A percentile compares a stretch with the other conserved stretches of the same genome.
Evolutionary conservation across 495 filamentous ascomycete species (phyloP).

Genomic region (Xylaria sp.): DNA sequence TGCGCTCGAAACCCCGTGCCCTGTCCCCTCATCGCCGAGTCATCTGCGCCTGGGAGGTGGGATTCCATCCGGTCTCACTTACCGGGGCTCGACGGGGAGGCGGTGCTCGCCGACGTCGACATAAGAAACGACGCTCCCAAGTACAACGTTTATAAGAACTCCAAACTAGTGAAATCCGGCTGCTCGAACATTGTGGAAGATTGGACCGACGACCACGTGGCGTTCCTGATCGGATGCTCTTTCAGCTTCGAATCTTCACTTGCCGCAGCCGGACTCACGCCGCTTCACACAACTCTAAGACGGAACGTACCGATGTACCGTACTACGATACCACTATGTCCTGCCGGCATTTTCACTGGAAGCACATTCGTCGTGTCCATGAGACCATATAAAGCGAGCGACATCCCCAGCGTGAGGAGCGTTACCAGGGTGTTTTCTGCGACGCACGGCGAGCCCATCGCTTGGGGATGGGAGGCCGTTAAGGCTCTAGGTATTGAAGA

Average conservation of each 20-base stretch:
- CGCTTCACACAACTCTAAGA: slow-evolving; percentile 49
- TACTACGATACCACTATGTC: slow-evolving; percentile 54
- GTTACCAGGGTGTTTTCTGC: slow-evolving; percentile 54
- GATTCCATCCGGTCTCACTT: slow-evolving; percentile 38
- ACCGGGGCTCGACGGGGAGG: slow-evolving; percentile 29
- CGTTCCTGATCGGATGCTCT: slow-evolving; percentile 65
- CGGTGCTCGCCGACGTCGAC: slow-evolving; percentile 50
- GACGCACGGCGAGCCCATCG: slow-evolving; percentile 65
- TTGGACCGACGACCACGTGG: slow-evolving; percentile 60
- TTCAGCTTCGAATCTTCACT: slow-evolving; percentile 63
- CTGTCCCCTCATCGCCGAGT: slow-evolving; percentile 61
- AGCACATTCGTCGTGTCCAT: slow-evolving; percentile 61
- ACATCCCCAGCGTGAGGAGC: slow-evolving; percentile 56
- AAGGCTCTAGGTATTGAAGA: slow-evolving; percentile 54
- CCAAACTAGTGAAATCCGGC: slow-evolving; percentile 33
- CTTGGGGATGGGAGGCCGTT: slow-evolving; percentile 64
- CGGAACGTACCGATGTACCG: slow-evolving; percentile 62
- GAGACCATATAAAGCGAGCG: slow-evolving; percentile 53
- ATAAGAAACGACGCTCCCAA: slow-evolving; percentile 59
- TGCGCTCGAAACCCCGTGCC: slow-evolving; percentile 64
- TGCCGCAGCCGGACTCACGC: slow-evolving; percentile 49
- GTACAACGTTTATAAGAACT: slow-evolving; percentile 59
- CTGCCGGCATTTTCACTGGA: slow-evolving; percentile 60
- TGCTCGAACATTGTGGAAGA: slow-evolving; percentile 48
- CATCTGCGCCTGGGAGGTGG: slow-evolving; percentile 34